Evolutionary conservation across 2,329 filamentous ascomycete genomes (phyloP).

Genomic region (Penicillium oxalicum): DNA sequence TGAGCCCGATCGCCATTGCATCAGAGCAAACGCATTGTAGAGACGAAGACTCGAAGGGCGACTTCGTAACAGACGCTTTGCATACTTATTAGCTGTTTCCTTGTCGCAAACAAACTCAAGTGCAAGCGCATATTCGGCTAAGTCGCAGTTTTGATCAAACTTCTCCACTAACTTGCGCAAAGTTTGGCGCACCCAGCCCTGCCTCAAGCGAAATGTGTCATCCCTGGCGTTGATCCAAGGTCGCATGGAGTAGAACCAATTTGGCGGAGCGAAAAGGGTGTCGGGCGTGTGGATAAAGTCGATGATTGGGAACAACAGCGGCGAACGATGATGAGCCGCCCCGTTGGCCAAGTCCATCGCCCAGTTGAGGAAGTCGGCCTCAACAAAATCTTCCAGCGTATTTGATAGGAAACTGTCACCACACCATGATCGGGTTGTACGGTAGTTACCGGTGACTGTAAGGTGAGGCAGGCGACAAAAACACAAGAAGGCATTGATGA

Average conservation of each 20-base stretch:
- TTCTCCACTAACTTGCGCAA: slow-evolving; percentile 53
- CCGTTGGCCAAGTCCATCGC: slow-evolving; percentile 10
- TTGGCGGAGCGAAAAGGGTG: slow-evolving; percentile 48
- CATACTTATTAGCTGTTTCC: slow-evolving; percentile 57
- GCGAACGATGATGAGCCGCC: slow-evolving; percentile 12
- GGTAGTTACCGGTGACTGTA: slow-evolving; percentile 18
- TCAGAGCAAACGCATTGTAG: slow-evolving; percentile 73
- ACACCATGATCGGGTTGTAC: slow-evolving; percentile 34
- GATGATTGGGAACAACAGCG: slow-evolving; percentile 32
- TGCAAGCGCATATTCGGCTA: slow-evolving; percentile 67
- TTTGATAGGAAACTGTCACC: slow-evolving; percentile 52
- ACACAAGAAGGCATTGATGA: slow-evolving; percentile 65
- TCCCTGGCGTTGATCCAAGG: slow-evolving; percentile 25
- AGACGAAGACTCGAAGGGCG: slow-evolving; percentile 59
- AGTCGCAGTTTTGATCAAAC: slow-evolving; percentile 40
- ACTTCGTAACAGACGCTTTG: slow-evolving; percentile 67
- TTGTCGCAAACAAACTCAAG: slow-evolving; percentile 56
- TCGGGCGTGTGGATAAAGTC: slow-evolving; percentile 43
- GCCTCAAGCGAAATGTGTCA: slow-evolving; percentile 33
- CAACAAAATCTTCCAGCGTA: slow-evolving; percentile 30
- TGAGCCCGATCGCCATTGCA: slow-evolving; percentile 59
- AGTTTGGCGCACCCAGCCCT: slow-evolving; percentile 46
- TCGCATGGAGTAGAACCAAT: slow-evolving; percentile 44
- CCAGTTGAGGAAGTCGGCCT: slow-evolving; percentile 23
- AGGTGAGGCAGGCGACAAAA: slow-evolving; percentile 61